Conservation (phyloP, 1,284 basidiomycete genomes). For the Anthracocystis panici-leucophaei region DNA sequence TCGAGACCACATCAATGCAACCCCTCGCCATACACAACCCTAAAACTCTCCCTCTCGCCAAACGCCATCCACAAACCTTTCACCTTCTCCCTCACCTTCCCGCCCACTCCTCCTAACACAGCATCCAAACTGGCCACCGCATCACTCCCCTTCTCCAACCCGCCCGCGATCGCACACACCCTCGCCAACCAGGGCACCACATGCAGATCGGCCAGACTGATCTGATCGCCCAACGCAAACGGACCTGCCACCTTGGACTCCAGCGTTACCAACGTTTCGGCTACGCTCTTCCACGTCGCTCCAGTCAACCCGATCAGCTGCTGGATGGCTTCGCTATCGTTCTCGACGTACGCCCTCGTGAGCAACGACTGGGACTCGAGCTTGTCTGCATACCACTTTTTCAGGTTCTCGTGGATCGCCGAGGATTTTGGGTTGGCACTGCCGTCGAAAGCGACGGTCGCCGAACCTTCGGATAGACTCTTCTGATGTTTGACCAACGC, state of each 20-base stretch:
- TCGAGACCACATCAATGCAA: constrained; percentile 50
- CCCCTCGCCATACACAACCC: constrained; percentile 45
- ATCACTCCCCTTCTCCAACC: neutral
- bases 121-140: constrained; percentile 10
- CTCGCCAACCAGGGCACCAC: constrained; percentile 81
- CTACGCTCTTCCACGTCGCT: constrained; percentile 73
- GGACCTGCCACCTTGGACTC: constrained; percentile 79
- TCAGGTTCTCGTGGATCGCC: constrained; percentile 41
- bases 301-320: constrained; percentile 70
- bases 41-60: constrained; percentile 36
- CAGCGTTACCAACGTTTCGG: constrained; percentile 72
- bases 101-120: constrained; percentile 7
- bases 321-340: constrained; percentile 10
- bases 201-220: constrained; percentile 84
- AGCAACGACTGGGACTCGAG: constrained; percentile 68
- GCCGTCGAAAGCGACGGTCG: constrained; percentile 74
- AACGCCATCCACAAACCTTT: constrained; percentile 34
- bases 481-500: constrained; percentile 75
- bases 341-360: constrained; percentile 68
- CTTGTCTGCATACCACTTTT: constrained; percentile 71
- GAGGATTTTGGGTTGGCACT: constrained; percentile 66
- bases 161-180: constrained; percentile 15
- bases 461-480: constrained; percentile 72
- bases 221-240: constrained; percentile 78
- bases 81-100: constrained; percentile 26